These are phyloP conservation scores for Macadamia integrifolia DNA, from an alignment of 164 flowering plant genomes.

Conservation along the genomic window DNA sequence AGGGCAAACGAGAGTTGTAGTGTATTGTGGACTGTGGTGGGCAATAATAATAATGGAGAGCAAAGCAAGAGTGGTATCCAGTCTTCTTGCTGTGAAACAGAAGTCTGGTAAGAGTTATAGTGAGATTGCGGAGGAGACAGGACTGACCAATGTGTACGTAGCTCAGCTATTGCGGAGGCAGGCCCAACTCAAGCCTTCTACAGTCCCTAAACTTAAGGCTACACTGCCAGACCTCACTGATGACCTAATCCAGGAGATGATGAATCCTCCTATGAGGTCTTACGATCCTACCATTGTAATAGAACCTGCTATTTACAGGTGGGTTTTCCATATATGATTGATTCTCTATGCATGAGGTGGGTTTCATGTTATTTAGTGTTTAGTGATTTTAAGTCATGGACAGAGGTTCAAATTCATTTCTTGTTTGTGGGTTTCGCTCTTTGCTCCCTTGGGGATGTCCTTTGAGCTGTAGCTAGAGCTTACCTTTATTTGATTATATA, in stretches of 20 bases:
- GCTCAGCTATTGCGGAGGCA: conserved; percentile 87
- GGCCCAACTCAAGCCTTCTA: conserved; percentile 73
- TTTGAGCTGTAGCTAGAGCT: too few relatives aligned
- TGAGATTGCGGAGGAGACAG: conserved; percentile 65
- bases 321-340: not conserved
- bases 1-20: too few relatives aligned
- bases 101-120: conserved; percentile 59
- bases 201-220: conserved; percentile 52
- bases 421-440: too few relatives aligned
- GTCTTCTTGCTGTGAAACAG: conserved; percentile 37
- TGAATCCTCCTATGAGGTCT: conserved; percentile 63
- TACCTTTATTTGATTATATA: too few relatives aligned
- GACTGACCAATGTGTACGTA: conserved; percentile 88
- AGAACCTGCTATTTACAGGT: conserved; percentile 89
- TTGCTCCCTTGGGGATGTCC: too few relatives aligned
- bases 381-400: too few relatives aligned
- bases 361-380: too few relatives aligned
- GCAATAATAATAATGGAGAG: not conserved
- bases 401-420: too few relatives aligned
- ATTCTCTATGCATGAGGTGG: too few relatives aligned
- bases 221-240: conserved; percentile 61
- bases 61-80: conserved; percentile 22
- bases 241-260: conserved; percentile 56
- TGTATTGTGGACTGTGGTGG: too few relatives aligned
- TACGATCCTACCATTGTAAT: conserved; percentile 65